Evolutionary conservation across 768 basidiomycete species (phyloP), one percentile per base, ranked within the genome.

Genomic region (Sporobolomyces roseus): DNA sequence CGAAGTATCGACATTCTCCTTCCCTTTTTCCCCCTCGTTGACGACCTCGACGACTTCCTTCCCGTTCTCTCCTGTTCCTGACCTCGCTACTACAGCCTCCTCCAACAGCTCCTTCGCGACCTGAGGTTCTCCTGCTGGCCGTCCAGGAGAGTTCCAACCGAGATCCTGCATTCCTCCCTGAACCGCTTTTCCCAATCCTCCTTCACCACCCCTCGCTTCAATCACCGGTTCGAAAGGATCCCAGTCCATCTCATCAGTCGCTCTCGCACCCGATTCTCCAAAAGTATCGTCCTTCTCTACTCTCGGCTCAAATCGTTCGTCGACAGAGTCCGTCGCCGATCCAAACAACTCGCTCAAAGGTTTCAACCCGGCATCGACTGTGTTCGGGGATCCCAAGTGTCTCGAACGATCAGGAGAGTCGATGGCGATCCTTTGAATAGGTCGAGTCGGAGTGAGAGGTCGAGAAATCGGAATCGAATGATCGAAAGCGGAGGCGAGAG

Each of bases 271-370:
- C n/a, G n/a, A n/a, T 46, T 21, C 52, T 16, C 19, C 25, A n/a
- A 25, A 12, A 16, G 4, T 35, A 38, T 14, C 4, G 41, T 36
- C 35, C 36, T 36, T 35, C 36, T 33, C 43, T 4, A 32, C 10
- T 6, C 41, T 43, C 38, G 56, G 56, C 32, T 59, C 56, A 36
- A 59, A 59, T 29, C 56, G 4, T 30, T 59, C 41, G 27, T 59
- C 54, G 54, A 56, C 33, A 30, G 35, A 52, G 51, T 29, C 25
- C n/a, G n/a, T n/a, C n/a, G n/a, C n/a, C n/a, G n/a, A n/a, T n/a
- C n/a, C n/a, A n/a, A n/a, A n/a, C n/a, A n/a, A 29, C 30, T 33
- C 32, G 14, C 16, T 54, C 32, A 36, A 7, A 8, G 50, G 25
- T 14, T n/a, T n/a, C n/a, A n/a, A n/a, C n/a, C n/a, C n/a, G n/a